Evolutionary conservation across 805 yeast species (phyloP).

Genomic region (Metschnikowia noctiluminum): DNA sequence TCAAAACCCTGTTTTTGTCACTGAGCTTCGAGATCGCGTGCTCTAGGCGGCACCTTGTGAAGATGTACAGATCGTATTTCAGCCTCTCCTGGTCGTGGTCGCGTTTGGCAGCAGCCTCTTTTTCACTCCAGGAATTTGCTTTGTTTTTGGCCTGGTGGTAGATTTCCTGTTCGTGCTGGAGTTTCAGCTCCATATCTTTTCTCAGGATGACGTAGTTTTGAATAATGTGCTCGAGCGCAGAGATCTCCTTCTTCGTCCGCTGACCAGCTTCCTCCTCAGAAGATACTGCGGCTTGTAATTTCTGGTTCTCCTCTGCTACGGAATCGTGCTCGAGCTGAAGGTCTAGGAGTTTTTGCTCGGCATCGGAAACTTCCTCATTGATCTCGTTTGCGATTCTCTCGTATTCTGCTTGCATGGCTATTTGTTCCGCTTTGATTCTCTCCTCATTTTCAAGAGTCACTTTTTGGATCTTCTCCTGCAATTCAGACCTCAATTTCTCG

Average conservation of each 20-base stretch:
- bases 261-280: background rate
- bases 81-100: slow-evolving; percentile 18
- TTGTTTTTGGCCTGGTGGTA: background rate
- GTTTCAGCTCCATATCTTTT: slow-evolving; percentile 3
- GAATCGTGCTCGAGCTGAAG: background rate
- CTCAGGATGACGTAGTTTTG: slow-evolving; percentile 14
- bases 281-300: background rate
- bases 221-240: slow-evolving; percentile 8
- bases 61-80: slow-evolving; percentile 30
- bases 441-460: background rate
- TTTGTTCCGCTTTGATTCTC: background rate
- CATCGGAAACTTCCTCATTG: background rate
- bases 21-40: slow-evolving; percentile 37
- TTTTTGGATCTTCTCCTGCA: background rate
- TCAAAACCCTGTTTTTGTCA: slow-evolving; percentile 1
- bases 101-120: slow-evolving; percentile 19
- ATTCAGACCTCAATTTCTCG: background rate
- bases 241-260: background rate
- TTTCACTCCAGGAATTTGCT: slow-evolving; percentile 2
- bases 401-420: background rate
- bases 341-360: background rate
- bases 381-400: background rate
- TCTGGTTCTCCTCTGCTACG: slow-evolving; percentile 1
- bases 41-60: slow-evolving; percentile 43
- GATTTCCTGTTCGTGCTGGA: background rate